Conservation (phyloP, 1,139 yeast genomes). For the Sugiyamaella grinbergsii region DNA sequence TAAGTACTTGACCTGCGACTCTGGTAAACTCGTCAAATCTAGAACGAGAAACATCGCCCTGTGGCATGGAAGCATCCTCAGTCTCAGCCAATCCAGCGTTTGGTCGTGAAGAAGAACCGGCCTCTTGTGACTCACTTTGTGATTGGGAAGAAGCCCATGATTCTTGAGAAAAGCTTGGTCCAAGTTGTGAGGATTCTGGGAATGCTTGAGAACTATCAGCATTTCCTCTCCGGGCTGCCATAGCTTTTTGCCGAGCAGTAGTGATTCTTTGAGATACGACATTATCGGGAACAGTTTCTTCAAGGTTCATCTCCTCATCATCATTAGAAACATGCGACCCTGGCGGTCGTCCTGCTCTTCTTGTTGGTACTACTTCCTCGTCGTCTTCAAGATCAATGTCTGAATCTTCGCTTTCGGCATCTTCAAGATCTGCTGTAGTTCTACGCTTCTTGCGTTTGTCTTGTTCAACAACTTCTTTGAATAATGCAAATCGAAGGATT, state of each 20-base stretch:
- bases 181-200: constrained; percentile 25
- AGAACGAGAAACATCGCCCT: constrained; percentile 39
- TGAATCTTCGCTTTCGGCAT: constrained; percentile 32
- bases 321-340: background rate
- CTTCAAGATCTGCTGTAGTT: constrained; percentile 34
- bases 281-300: constrained; percentile 26
- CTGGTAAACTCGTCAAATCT: constrained; percentile 39
- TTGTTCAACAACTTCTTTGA: constrained; percentile 62
- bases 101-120: constrained; percentile 3
- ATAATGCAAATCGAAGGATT: constrained; percentile 78
- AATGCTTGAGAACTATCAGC: constrained; percentile 9
- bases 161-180: constrained; percentile 31
- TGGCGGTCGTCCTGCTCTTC: constrained; percentile 4
- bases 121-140: constrained; percentile 11
- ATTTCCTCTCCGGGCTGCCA: constrained; percentile 23
- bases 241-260: constrained; percentile 32
- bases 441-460: constrained; percentile 37
- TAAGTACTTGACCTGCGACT: constrained; percentile 41
- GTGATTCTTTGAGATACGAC: constrained; percentile 26
- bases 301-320: constrained; percentile 17
- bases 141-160: constrained; percentile 33
- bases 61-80: constrained; percentile 26
- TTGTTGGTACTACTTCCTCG: constrained; percentile 30
- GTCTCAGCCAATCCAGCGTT: constrained; percentile 24
- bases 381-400: constrained; percentile 41